phyloP scores from a whole-genome alignment of 805 yeast genomes.

The Candida pseudofarinosa region DNA sequence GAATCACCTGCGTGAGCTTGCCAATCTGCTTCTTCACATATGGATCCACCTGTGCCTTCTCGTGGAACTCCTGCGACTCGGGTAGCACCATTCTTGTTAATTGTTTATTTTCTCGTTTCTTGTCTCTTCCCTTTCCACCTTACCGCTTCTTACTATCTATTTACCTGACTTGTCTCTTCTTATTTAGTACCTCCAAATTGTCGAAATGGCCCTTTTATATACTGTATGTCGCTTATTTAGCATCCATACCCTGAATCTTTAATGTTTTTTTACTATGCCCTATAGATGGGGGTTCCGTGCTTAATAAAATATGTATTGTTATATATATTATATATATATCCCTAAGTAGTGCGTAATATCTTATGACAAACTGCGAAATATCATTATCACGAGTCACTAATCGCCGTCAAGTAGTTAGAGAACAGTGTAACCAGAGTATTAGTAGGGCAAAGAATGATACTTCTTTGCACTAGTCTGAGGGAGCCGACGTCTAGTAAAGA shows the following conservation, averaged over 20 bases:
- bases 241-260: not conserved
- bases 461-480: slow-evolving; percentile 59
- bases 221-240: not conserved
- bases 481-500: slow-evolving; percentile 48
- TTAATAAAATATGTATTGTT: not conserved
- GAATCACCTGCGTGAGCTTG: slow-evolving; percentile 42
- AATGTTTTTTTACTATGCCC: no score
- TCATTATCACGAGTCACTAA: not conserved
- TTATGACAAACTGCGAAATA: not conserved
- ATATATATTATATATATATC: not conserved
- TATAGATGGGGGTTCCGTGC: no score
- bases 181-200: not conserved
- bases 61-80: slow-evolving; percentile 3
- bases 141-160: not conserved
- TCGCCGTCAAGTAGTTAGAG: not conserved
- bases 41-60: slow-evolving; percentile 12
- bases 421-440: slow-evolving; percentile 7
- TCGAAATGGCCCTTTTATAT: not conserved
- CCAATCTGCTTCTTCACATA: slow-evolving; percentile 23
- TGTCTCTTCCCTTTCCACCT: not conserved
- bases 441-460: slow-evolving; percentile 58
- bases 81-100: not conserved
- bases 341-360: slow-evolving; percentile 1
- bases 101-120: no score
- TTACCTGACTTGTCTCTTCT: not conserved